These are phyloP conservation scores for Tetrahymena borealis DNA, from an alignment of 73 alveolate species.

Conservation along the genomic window DNA sequence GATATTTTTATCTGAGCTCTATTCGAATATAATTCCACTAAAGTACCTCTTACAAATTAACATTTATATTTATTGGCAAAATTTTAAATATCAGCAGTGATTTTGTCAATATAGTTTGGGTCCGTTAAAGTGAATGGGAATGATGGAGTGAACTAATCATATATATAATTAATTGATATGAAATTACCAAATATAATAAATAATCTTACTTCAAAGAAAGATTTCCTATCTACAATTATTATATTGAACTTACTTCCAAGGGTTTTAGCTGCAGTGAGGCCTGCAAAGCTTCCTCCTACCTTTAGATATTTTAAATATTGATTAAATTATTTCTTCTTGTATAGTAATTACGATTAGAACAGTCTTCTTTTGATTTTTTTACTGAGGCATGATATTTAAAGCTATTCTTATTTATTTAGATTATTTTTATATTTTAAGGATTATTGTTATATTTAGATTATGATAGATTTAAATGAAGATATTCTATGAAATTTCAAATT, in stretches of 20 bases:
- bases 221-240: neutral
- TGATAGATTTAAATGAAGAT: no score
- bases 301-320: neutral
- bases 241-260: neutral
- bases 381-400: no score
- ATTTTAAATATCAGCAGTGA: neutral
- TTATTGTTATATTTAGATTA: no score
- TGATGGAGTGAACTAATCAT: neutral
- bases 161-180: neutral
- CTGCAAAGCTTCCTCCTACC: neutral
- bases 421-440: no score
- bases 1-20: neutral
- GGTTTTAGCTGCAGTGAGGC: neutral
- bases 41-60: neutral
- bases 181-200: neutral
- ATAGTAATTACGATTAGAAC: neutral
- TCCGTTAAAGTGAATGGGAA: neutral
- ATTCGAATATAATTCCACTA: neutral
- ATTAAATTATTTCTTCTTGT: neutral
- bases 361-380: neutral
- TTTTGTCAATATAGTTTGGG: neutral
- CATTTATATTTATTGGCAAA: neutral
- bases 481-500: no score
- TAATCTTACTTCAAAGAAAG: neutral
- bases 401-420: no score